These are phyloP conservation scores for Triticum urartu DNA, from an alignment of 176 grass and related monocot species.

Conservation along the genomic window DNA sequence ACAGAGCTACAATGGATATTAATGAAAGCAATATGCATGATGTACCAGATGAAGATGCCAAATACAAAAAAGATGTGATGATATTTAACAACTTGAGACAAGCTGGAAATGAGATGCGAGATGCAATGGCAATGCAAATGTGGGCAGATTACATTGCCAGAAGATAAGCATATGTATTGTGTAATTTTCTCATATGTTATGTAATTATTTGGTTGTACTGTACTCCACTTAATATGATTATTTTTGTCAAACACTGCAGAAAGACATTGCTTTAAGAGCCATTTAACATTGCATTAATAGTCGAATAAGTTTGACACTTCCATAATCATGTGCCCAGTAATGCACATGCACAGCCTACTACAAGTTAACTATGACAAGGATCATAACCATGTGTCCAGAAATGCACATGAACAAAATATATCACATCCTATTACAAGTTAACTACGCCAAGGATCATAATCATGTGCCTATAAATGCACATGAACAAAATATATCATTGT, in stretches of 20 bases:
- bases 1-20: background rate
- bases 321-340: background rate
- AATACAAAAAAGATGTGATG: too few relatives aligned
- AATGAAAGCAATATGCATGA: background rate
- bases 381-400: background rate
- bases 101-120: too few relatives aligned
- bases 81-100: too few relatives aligned
- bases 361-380: too few relatives aligned
- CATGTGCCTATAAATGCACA: background rate
- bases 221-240: background rate
- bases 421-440: background rate
- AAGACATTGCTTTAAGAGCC: background rate
- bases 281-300: too few relatives aligned
- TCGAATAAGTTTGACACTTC: background rate
- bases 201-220: background rate
- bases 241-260: background rate
- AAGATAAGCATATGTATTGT: background rate
- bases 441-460: background rate
- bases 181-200: background rate
- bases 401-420: background rate
- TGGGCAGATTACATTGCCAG: constrained; percentile 21
- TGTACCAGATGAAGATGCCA: background rate
- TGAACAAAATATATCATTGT: background rate
- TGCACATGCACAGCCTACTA: too few relatives aligned
- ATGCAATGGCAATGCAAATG: constrained; percentile 20